Conservation (phyloP, 345 rosid species). For the Hevea brasiliensis region DNA sequence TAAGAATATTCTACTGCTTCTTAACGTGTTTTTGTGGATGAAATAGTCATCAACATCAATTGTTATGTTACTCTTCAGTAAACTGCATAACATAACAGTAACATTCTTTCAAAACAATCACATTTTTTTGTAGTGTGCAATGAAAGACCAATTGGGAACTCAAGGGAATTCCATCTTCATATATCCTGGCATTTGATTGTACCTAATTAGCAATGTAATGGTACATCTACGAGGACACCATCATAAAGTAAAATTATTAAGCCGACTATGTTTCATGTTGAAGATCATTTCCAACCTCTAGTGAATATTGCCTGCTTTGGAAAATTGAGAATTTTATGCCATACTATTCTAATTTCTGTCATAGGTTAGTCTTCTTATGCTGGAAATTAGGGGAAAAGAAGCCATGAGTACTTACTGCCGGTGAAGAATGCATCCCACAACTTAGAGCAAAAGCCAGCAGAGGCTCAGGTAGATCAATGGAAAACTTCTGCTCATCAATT, state of each 20-base stretch:
- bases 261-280: not conserved
- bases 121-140: not conserved
- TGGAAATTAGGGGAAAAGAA: not conserved
- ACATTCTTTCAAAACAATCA: too few species aligned
- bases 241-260: not conserved
- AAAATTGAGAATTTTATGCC: constrained; percentile 2
- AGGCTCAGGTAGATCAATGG: constrained; percentile 60
- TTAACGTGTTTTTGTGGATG: not conserved
- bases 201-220: not conserved
- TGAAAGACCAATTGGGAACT: not conserved
- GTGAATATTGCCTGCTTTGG: not conserved
- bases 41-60: not conserved
- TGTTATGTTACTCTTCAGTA: not conserved
- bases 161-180: constrained; percentile 1
- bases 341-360: not conserved
- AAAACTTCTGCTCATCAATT: constrained; percentile 45
- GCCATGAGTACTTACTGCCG: constrained; percentile 51
- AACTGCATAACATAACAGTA: too few species aligned
- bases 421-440: constrained; percentile 63
- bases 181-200: constrained; percentile 1
- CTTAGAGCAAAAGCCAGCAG: constrained; percentile 60
- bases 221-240: not conserved
- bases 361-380: not conserved
- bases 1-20: not conserved
- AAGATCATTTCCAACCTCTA: not conserved